Percentiles rank a stretch among this genome's conserved stretches.
Evolutionary conservation across 352 stramenopile genomes (phyloP).

Genomic region (Globisporangium alternatum): DNA sequence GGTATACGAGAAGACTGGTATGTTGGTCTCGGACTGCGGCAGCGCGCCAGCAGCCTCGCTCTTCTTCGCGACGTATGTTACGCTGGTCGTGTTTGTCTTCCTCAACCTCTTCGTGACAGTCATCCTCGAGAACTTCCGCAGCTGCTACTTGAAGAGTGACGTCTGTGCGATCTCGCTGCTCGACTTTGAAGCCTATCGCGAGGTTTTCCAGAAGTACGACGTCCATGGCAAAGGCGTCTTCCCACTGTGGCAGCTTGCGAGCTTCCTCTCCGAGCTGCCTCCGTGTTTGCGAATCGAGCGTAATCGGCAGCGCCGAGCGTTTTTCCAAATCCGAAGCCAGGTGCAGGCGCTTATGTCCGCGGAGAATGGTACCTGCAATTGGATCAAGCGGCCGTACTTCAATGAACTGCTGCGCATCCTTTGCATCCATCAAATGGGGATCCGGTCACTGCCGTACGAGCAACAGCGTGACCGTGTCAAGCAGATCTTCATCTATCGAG

Average conservation of each 20-base stretch:
- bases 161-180: slow-evolving; percentile 70
- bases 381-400: slow-evolving; percentile 60
- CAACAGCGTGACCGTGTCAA: slow-evolving; percentile 80
- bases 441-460: slow-evolving; percentile 74
- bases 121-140: slow-evolving; percentile 81
- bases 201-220: slow-evolving; percentile 72
- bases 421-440: slow-evolving; percentile 81
- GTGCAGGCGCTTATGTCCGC: slow-evolving; percentile 47
- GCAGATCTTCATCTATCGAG: slow-evolving; percentile 81
- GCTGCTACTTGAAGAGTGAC: slow-evolving; percentile 73
- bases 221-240: slow-evolving; percentile 46
- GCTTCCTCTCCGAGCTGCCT: slow-evolving; percentile 55
- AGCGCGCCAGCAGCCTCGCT: slow-evolving; percentile 35
- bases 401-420: slow-evolving; percentile 73
- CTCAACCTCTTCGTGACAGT: slow-evolving; percentile 84
- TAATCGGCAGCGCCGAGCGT: slow-evolving; percentile 40
- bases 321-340: slow-evolving; percentile 69
- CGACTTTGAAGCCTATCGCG: slow-evolving; percentile 73
- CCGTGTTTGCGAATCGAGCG: slow-evolving; percentile 46
- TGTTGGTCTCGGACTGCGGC: slow-evolving; percentile 60
- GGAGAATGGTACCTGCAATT: slow-evolving; percentile 19
- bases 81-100: slow-evolving; percentile 77
- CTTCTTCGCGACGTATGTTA: slow-evolving; percentile 77
- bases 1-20: slow-evolving; percentile 27
- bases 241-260: slow-evolving; percentile 61